Base-by-base conservation (phyloP, 208 protist genomes). In the Trichomonas gallinae region DNA sequence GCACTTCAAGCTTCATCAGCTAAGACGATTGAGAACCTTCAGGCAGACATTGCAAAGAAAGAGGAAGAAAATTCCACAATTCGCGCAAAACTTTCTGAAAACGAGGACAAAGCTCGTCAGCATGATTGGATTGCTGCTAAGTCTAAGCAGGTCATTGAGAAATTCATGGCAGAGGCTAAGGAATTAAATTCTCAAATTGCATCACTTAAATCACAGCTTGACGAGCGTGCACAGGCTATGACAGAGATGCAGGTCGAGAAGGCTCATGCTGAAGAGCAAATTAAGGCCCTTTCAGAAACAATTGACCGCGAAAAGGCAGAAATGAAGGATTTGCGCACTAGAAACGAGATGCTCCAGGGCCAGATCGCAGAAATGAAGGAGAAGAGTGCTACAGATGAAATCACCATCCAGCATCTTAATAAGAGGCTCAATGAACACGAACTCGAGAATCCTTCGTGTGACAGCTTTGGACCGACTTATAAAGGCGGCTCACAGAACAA, bases 71-170 rank as follows among this genome's bases (percentile, higher is more conserved):
- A 48, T 58, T 1, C 15, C 21, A 6, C 45, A n/a, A 34, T 48
- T 38, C 42, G 45, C 38, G n/a, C 42, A 93, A 23, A n/a, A 51
- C 26, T 93, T 17, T n/a, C 42, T 49, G 87, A 93, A 93, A 26
- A 44, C 17, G 45, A 93, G 26, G 17, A 93, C 15, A 48, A 38
- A n/a, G 87, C 87, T 38, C 1, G 17, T 38, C 40, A 93, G 45
- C 23, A 44, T 8, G 87, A 93, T 51, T 93, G 87, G 87, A 93
- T 93, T 38, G 87, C 87, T 38, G 87, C 42, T n/a, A 93, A 93
- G n/a, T 93, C 87, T 21, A 93, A 51, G 44, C 42, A 93, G 46
- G 87, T 93, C 1, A 93, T 93, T 36, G 87, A 42, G 40, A 93
- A 93, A 36, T 44, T 48, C 44, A 42, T 48, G 45, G 87, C 42